Percentiles rank a stretch among this genome's conserved stretches.
Evolutionary conservation across 441 rosid species (phyloP).

Genomic region (Erodium moschatum): DNA sequence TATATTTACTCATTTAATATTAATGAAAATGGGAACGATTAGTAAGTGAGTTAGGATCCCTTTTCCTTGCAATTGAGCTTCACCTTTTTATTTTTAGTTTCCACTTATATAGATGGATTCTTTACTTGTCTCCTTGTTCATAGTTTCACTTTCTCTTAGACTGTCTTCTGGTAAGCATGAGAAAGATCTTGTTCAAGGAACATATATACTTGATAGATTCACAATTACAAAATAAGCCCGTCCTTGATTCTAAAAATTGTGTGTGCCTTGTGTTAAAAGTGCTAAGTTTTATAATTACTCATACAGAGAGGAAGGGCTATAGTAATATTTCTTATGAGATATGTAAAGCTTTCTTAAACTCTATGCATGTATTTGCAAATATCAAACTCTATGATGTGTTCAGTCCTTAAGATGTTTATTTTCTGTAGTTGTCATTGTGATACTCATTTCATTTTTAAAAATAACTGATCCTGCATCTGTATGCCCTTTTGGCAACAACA

Average conservation of each 20-base stretch:
- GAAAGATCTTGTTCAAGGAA: not conserved
- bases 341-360: no score
- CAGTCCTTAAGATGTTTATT: no score
- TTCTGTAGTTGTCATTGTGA: no score
- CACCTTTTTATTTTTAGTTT: not conserved
- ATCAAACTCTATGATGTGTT: no score
- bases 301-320: conserved; percentile 74
- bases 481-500: no score
- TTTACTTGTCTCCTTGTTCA: not conserved
- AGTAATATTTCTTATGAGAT: conserved; percentile 77
- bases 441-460: no score
- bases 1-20: no score
- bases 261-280: no score
- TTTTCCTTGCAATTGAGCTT: not conserved
- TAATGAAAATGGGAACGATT: no score
- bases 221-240: not conserved
- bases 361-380: no score
- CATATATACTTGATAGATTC: not conserved
- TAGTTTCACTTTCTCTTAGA: not conserved
- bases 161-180: not conserved
- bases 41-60: no score
- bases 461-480: no score
- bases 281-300: conserved; percentile 14
- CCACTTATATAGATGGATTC: not conserved
- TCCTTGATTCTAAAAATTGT: not conserved